Conservation (phyloP, 106 monocot genomes). For the Chionographis japonica region DNA sequence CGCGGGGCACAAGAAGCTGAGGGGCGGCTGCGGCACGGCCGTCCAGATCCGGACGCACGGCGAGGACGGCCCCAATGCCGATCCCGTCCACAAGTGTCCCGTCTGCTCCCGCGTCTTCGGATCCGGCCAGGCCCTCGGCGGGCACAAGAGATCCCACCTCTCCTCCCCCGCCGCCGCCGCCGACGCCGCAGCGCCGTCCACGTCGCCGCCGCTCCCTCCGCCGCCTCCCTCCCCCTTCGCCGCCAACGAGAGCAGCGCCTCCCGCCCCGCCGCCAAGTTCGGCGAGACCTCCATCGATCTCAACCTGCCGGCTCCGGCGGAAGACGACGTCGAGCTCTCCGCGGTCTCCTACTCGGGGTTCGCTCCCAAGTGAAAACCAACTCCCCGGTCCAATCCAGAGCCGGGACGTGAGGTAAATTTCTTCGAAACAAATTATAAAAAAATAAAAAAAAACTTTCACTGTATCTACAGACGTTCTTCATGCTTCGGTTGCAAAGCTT, state of each 20-base stretch:
- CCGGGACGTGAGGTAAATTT: too few relatives aligned
- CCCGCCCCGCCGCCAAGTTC: not conserved
- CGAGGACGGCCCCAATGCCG: not conserved
- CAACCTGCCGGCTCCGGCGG: slow-evolving; percentile 17
- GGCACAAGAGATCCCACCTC: slow-evolving; percentile 30
- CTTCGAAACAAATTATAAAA: too few relatives aligned
- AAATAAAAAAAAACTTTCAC: too few relatives aligned
- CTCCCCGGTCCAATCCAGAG: too few relatives aligned
- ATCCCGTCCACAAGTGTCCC: slow-evolving; percentile 21
- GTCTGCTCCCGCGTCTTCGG: slow-evolving; percentile 25
- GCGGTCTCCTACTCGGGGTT: slow-evolving; percentile 5
- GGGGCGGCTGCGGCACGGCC: too few relatives aligned
- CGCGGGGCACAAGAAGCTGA: too few relatives aligned
- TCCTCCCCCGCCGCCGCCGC: not conserved
- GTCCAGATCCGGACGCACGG: not conserved
- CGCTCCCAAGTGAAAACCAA: not conserved
- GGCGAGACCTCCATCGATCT: slow-evolving; percentile 10
- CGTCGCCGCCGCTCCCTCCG: not conserved
- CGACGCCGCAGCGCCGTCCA: not conserved
- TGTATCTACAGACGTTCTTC: too few relatives aligned
- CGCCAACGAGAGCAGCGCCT: not conserved
- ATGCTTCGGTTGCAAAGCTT: too few relatives aligned
- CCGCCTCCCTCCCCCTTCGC: not conserved
- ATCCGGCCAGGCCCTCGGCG: slow-evolving; percentile 28
- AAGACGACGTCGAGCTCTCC: slow-evolving; percentile 10